A percentile compares a stretch with the other conserved stretches of the same genome.
Evolutionary conservation across 805 yeast species (phyloP).

Genomic region (Vanderwaltozyma yarrowii): DNA sequence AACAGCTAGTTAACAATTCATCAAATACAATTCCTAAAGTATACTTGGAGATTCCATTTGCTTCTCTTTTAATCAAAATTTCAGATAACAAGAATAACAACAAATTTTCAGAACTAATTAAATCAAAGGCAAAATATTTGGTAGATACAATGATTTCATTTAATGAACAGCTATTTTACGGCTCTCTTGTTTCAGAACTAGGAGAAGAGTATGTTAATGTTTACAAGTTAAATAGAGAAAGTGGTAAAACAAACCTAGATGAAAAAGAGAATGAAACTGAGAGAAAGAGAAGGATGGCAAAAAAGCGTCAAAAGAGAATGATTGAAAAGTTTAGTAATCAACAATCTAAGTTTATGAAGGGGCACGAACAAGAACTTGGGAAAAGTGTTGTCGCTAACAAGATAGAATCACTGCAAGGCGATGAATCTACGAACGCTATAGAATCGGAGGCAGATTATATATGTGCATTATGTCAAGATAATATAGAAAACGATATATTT

Average conservation of each 20-base stretch:
- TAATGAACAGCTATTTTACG: slow-evolving; percentile 38
- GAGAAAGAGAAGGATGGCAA: slow-evolving; percentile 45
- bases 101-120: slow-evolving; percentile 36
- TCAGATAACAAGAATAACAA: slow-evolving; percentile 32
- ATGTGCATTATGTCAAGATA: slow-evolving; percentile 54
- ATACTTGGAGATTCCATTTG: slow-evolving; percentile 22
- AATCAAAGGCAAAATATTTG: slow-evolving; percentile 47
- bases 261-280: slow-evolving; percentile 46
- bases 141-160: slow-evolving; percentile 41
- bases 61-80: slow-evolving; percentile 36
- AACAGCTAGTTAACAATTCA: too few species aligned
- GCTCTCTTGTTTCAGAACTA: slow-evolving; percentile 43
- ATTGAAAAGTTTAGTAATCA: slow-evolving; percentile 57
- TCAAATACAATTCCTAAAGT: slow-evolving; percentile 48
- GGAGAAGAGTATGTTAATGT: slow-evolving; percentile 44
- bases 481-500: slow-evolving; percentile 39
- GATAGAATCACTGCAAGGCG: neutral
- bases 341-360: slow-evolving; percentile 63
- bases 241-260: slow-evolving; percentile 9
- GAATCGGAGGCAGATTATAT: slow-evolving; percentile 21
- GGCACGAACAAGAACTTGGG: slow-evolving; percentile 31
- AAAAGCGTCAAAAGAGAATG: slow-evolving; percentile 50
- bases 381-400: too few species aligned
- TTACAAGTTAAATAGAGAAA: slow-evolving; percentile 39
- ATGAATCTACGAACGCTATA: neutral